Evolutionary conservation across 2,329 filamentous ascomycete species (phyloP), one percentile per base, ranked within the genome.

Genomic region (Tolypocladium tropicale): DNA sequence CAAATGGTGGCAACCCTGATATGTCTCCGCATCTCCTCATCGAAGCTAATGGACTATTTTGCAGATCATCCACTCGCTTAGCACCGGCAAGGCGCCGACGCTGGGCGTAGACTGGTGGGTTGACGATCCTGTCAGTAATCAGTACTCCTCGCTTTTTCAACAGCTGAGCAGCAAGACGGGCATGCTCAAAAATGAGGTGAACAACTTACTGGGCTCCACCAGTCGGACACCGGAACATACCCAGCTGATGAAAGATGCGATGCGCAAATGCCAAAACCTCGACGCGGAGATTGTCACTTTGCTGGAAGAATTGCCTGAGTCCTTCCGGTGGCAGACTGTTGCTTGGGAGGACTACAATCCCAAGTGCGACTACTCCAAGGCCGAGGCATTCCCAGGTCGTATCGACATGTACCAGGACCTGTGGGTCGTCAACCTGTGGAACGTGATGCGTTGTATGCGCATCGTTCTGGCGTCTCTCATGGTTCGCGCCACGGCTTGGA

Each of bases 391-490:
- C 61, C 81, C 82, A 0, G 82, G 82, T 5, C 75, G 78, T 14
- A 76, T 85, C n/a, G 82, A 85, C 62, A 70, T 78, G 10, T 85
- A 83, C 62, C 67, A 69, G n/a, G 81, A 85, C 65, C 71, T 84
- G 48, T 83, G 76, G 73, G 76, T 81, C 46, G 78, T 76, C 18
- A 77, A 74, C 58, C 70, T 81, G 14, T 81, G 77, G 76, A 85
- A 84, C 63, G 68, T 79, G 65, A 70, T 74, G 56, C 72, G 81
- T 11, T 74, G 77, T 10, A 74, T 77, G 14, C 73, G 82, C 2
- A 70, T 85, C 37, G 74, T 81, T 52, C 71, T 84, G 25, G 74
- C 77, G 4, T 76, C 79, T 11, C 67, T 81, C 10, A 74, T 78
- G 23, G 77, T 84, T 10, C 78, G 82, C 6, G 82, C 79, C 60